phyloP scores from a whole-genome alignment of 441 rosid genomes.

The Populus hybrid region DNA sequence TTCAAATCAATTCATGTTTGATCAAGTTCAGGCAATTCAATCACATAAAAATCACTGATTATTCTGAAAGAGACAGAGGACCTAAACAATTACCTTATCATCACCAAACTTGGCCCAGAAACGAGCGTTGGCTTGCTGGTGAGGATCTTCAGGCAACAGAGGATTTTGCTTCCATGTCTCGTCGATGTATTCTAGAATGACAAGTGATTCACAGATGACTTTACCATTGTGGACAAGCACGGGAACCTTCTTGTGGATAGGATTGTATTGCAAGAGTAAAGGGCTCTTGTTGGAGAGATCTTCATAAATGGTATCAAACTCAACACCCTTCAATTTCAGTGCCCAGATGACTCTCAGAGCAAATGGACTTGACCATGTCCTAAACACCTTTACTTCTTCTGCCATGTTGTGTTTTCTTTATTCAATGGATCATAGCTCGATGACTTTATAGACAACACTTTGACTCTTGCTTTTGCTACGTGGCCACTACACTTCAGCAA shows the following conservation, averaged over 20 bases:
- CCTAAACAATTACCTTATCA: not conserved
- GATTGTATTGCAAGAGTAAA: too few relatives aligned
- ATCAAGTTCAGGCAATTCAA: not conserved
- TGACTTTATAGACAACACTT: too few relatives aligned
- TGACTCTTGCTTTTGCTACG: not conserved
- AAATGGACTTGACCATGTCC: not conserved
- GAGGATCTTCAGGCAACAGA: constrained; percentile 10
- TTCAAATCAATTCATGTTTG: not conserved
- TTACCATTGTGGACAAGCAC: too few relatives aligned
- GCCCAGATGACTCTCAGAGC: not conserved
- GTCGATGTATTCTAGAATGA: constrained; percentile 8
- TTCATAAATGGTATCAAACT: not conserved
- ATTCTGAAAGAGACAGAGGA: not conserved
- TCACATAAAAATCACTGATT: not conserved
- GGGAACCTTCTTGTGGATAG: too few relatives aligned
- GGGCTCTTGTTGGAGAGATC: not conserved
- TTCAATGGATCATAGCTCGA: not conserved
- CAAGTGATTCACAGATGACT: too few relatives aligned
- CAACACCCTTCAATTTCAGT: not conserved
- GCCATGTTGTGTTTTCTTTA: not conserved
- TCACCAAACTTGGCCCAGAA: constrained; percentile 16
- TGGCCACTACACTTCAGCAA: not conserved
- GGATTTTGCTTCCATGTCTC: constrained; percentile 14
- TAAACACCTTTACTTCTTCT: constrained; percentile 23
- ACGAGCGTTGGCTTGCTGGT: not conserved